Evolutionary conservation across 2,329 filamentous ascomycete genomes (phyloP).

Genomic region (Xenosphaeropsis pyriputrescens): DNA sequence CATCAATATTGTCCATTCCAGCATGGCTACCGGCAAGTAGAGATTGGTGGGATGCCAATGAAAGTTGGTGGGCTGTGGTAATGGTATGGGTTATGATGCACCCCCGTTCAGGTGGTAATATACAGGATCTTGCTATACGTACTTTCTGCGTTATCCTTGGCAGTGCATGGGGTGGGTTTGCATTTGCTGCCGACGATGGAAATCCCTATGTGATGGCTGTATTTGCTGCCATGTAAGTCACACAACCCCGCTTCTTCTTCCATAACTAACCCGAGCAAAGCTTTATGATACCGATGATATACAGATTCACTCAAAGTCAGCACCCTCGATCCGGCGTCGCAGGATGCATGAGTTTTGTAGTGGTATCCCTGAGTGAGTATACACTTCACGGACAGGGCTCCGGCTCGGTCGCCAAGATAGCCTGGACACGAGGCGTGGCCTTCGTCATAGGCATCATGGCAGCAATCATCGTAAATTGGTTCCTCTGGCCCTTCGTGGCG

Average conservation of each 20-base stretch:
- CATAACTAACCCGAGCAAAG: too few relatives aligned
- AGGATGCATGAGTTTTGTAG: constrained; percentile 39
- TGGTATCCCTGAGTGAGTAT: constrained; percentile 29
- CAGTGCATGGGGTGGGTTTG: constrained; percentile 37
- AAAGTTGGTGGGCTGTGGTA: constrained; percentile 42
- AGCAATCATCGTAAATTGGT: constrained; percentile 40
- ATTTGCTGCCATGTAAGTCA: constrained; percentile 32
- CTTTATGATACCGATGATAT: constrained; percentile 41
- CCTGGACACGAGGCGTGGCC: constrained; percentile 30
- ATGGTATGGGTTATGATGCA: constrained; percentile 42
- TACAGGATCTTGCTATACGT: constrained; percentile 39
- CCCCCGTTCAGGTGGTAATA: constrained; percentile 36
- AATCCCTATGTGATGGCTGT: constrained; percentile 38
- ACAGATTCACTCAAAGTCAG: constrained; percentile 36
- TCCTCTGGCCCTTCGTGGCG: constrained; percentile 46
- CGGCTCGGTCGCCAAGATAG: constrained; percentile 23
- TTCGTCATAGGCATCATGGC: constrained; percentile 37
- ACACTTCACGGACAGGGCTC: constrained; percentile 8
- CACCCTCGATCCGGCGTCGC: constrained; percentile 44
- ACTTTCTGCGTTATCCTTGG: constrained; percentile 33
- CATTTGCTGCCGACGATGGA: constrained; percentile 32
- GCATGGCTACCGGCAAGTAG: constrained; percentile 30
- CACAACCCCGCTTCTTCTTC: too few relatives aligned
- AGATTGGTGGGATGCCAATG: constrained; percentile 38
- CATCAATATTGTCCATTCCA: constrained; percentile 34